phyloP scores from a whole-genome alignment of 1,284 basidiomycete genomes.

The Ustilago cynodontis region DNA sequence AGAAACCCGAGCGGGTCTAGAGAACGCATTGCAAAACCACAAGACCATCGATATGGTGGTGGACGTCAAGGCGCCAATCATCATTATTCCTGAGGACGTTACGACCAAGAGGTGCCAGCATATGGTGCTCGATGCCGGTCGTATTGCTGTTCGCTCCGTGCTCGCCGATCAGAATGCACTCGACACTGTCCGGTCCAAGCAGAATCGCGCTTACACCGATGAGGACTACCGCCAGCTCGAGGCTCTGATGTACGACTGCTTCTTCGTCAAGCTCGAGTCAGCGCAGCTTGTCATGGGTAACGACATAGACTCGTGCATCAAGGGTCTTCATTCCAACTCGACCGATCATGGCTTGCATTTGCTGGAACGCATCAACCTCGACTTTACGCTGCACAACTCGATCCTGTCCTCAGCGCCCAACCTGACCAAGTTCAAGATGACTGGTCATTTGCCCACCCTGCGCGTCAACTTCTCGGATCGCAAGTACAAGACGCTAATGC shows the following conservation, averaged over 20 bases:
- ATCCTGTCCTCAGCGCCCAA: constrained; percentile 89
- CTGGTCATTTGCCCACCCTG: constrained; percentile 87
- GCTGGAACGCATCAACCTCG: constrained; percentile 91
- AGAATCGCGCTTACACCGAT: constrained; percentile 86
- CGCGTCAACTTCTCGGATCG: constrained; percentile 94
- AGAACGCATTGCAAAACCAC: constrained; percentile 91
- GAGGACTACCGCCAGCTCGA: constrained; percentile 90
- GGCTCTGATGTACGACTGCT: constrained; percentile 95
- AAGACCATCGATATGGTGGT: constrained; percentile 96
- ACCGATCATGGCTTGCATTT: constrained; percentile 75
- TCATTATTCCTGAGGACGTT: constrained; percentile 91
- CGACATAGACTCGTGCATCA: constrained; percentile 83
- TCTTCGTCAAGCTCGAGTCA: constrained; percentile 85
- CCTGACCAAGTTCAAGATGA: constrained; percentile 90
- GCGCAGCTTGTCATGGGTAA: constrained; percentile 93
- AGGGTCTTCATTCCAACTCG: constrained; percentile 75
- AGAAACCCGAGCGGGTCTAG: constrained; percentile 93
- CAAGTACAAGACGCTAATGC: constrained; percentile 95
- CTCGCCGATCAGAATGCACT: constrained; percentile 87
- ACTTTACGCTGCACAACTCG: constrained; percentile 90
- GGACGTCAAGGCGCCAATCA: constrained; percentile 96
- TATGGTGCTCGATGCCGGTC: constrained; percentile 94
- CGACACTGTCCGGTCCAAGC: constrained; percentile 84
- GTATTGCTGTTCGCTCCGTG: constrained; percentile 91
- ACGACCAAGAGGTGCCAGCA: constrained; percentile 83